A percentile compares a stretch with the other conserved stretches of the same genome.
Conservation (phyloP, 2,329 filamentous ascomycete genomes). For the Penicillium brasilianum region DNA sequence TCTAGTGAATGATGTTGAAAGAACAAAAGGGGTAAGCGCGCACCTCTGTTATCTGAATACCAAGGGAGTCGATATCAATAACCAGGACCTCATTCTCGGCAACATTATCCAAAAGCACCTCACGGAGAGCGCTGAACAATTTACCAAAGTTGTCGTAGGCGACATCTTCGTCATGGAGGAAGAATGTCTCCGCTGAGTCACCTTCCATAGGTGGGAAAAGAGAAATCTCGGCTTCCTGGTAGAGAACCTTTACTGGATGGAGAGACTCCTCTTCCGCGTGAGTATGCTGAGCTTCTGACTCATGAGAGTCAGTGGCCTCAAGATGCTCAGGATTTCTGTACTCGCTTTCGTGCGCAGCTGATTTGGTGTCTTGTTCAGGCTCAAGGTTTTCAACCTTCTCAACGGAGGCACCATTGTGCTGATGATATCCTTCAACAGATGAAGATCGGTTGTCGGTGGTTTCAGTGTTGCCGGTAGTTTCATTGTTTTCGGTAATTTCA, state of each 20-base stretch:
- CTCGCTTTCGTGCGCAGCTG: slow-evolving; percentile 16
- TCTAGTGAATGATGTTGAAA: neutral
- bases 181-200: slow-evolving; percentile 60
- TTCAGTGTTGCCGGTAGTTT: too few species aligned
- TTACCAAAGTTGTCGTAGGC: slow-evolving; percentile 58
- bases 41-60: slow-evolving; percentile 64
- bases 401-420: slow-evolving; percentile 12
- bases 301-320: slow-evolving; percentile 14
- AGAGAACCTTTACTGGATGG: slow-evolving; percentile 60
- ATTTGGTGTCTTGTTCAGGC: slow-evolving; percentile 17
- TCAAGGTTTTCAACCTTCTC: slow-evolving; percentile 24
- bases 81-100: slow-evolving; percentile 62
- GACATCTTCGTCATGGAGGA: slow-evolving; percentile 61
- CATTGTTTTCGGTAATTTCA: too few species aligned
- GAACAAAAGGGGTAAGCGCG: slow-evolving; percentile 28
- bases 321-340: slow-evolving; percentile 12
- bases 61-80: slow-evolving; percentile 60
- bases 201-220: slow-evolving; percentile 62
- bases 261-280: slow-evolving; percentile 26
- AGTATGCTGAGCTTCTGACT: slow-evolving; percentile 12
- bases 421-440: slow-evolving; percentile 8
- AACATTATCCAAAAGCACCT: slow-evolving; percentile 61
- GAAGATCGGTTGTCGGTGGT: slow-evolving; percentile 12
- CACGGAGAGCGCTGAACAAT: slow-evolving; percentile 62
- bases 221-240: slow-evolving; percentile 61